Conservation (phyloP, 2,329 filamentous ascomycete genomes). For the Monilinia fructigena region DNA sequence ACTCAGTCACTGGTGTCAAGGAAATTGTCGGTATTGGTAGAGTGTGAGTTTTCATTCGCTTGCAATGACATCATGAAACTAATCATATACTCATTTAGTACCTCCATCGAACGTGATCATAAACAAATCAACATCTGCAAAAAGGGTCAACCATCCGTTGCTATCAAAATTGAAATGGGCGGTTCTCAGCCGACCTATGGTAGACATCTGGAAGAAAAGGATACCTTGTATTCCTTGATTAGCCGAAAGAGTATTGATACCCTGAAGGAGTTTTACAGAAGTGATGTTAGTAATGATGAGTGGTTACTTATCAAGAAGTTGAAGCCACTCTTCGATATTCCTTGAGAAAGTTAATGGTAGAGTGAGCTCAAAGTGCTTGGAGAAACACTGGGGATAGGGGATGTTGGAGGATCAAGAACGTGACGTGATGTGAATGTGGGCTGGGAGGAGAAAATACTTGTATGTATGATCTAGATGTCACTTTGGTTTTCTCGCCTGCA, state of each 20-base stretch:
- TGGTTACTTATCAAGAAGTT: constrained; percentile 94
- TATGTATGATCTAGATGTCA: not conserved
- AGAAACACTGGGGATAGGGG: not conserved
- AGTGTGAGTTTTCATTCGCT: constrained; percentile 53
- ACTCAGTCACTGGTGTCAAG: constrained; percentile 74
- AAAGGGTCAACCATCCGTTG: constrained; percentile 94
- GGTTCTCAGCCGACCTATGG: constrained; percentile 90
- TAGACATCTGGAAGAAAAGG: constrained; percentile 88
- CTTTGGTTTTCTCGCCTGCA: not conserved
- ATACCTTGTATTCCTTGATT: constrained; percentile 83
- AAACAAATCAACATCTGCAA: constrained; percentile 92
- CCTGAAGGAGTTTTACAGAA: constrained; percentile 91
- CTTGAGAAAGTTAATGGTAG: constrained; percentile 26
- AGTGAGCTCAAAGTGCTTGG: not conserved
- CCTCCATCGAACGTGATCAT: constrained; percentile 95
- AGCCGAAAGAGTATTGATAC: constrained; percentile 87
- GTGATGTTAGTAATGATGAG: constrained; percentile 86
- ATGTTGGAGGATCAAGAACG: not conserved
- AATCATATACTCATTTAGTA: constrained; percentile 51
- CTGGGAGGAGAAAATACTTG: not conserved
- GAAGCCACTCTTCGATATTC: constrained; percentile 89
- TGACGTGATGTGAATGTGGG: not conserved
- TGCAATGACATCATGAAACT: constrained; percentile 4
- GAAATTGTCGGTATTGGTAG: constrained; percentile 83
- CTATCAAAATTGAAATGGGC: constrained; percentile 95